Conservation (phyloP, 805 yeast genomes). For the Candida railenensis region DNA sequence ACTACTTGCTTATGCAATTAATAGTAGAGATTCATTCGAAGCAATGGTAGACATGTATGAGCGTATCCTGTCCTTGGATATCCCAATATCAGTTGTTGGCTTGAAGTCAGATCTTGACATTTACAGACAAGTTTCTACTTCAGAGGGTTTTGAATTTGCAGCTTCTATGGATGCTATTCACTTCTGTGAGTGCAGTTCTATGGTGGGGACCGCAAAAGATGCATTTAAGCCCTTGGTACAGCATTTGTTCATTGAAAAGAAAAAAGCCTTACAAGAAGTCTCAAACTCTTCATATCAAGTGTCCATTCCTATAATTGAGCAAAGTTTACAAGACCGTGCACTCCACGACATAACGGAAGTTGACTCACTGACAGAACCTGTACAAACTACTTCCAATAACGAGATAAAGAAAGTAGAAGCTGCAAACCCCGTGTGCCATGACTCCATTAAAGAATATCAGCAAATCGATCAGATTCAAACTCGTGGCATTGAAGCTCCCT, state of each 20-base stretch:
- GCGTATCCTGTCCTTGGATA: conserved; percentile 21
- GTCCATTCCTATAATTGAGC: neutral
- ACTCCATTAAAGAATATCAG: no score
- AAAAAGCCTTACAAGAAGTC: neutral
- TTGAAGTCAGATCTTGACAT: conserved; percentile 25
- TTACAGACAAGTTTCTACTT: conserved; percentile 25
- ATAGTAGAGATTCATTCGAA: conserved; percentile 24
- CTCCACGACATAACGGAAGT: neutral
- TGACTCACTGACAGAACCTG: neutral
- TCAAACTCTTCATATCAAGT: no score
- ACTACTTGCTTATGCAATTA: conserved; percentile 30
- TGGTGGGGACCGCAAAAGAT: conserved; percentile 16
- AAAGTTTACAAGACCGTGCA: neutral
- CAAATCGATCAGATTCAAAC: no score
- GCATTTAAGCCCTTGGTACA: conserved; percentile 28
- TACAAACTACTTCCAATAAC: neutral
- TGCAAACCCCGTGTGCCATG: no score
- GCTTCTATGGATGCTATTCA: conserved; percentile 22
- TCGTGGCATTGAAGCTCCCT: no score
- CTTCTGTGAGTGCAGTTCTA: conserved; percentile 29
- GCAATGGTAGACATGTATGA: conserved; percentile 27
- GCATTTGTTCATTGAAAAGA: neutral
- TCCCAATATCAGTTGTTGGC: conserved; percentile 32
- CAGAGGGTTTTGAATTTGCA: conserved; percentile 31
- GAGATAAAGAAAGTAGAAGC: no score